Evolutionary conservation across 306 rosid species (phyloP).

Genomic region (Hippophae tibetana): DNA sequence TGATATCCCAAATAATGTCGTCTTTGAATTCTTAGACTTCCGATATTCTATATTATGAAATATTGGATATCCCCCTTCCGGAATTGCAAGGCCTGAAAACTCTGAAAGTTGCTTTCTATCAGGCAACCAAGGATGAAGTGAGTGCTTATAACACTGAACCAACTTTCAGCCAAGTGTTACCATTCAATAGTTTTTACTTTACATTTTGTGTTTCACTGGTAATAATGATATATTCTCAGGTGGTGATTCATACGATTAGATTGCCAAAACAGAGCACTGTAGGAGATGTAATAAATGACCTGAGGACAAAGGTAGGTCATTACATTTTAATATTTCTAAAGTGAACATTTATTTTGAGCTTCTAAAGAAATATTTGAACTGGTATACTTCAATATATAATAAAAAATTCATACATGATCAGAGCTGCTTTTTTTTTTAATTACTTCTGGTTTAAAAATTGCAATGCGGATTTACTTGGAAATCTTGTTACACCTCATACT

Average conservation of each 20-base stretch:
- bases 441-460: no score
- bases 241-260: conserved; percentile 62
- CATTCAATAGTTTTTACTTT: no score
- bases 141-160: no score
- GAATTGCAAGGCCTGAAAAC: conserved; percentile 70
- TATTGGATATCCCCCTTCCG: conserved; percentile 78
- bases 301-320: conserved; percentile 44
- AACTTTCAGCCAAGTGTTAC: no score
- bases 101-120: conserved; percentile 75
- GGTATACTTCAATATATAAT: no score
- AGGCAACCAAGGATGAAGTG: conserved; percentile 74
- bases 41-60: conserved; percentile 69
- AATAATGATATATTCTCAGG: conserved; percentile 33
- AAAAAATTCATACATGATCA: no score
- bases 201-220: not conserved
- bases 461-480: no score
- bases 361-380: no score
- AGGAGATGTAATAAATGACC: conserved; percentile 59
- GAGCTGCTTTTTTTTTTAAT: no score
- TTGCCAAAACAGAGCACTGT: conserved; percentile 73
- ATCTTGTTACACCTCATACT: no score
- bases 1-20: not conserved
- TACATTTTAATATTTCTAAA: no score
- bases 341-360: no score
- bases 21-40: conserved; percentile 43